Percentiles rank a stretch among this genome's conserved stretches.
phyloP scores from a whole-genome alignment of 768 basidiomycete species.

The Exsudoporus frostii region DNA sequence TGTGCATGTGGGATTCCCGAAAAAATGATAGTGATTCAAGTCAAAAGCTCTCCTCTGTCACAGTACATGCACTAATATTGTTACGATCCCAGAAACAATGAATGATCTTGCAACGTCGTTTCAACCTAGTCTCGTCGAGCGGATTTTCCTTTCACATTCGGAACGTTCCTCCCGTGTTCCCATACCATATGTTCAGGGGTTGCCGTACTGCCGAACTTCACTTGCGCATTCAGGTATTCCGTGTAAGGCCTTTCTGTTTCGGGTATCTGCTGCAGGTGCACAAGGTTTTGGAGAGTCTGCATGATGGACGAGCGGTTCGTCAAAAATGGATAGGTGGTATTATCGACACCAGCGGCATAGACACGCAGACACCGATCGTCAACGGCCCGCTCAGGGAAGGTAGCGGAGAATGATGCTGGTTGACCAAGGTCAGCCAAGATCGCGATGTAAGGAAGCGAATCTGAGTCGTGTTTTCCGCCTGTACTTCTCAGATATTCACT shows the following conservation, averaged over 20 bases:
- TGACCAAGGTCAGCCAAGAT: slow-evolving; percentile 14
- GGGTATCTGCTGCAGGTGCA: neutral
- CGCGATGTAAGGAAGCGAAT: slow-evolving; percentile 9
- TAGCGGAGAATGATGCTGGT: neutral
- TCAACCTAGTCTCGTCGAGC: too few relatives aligned
- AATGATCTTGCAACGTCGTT: too few relatives aligned
- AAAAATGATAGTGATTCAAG: too few relatives aligned
- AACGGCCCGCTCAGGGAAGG: neutral
- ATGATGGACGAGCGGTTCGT: neutral
- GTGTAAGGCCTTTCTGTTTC: neutral
- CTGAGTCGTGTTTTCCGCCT: neutral
- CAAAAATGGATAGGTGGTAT: slow-evolving; percentile 10
- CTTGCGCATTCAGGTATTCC: slow-evolving; percentile 2
- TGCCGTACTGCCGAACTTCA: slow-evolving; percentile 3
- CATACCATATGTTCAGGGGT: neutral
- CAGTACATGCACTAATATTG: too few relatives aligned
- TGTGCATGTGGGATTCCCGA: too few relatives aligned
- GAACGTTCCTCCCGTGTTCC: too few relatives aligned
- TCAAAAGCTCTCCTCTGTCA: too few relatives aligned
- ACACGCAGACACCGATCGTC: slow-evolving; percentile 11
- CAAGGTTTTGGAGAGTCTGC: neutral
- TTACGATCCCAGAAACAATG: neutral
- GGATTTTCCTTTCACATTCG: too few relatives aligned
- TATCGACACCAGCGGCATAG: slow-evolving; percentile 4
- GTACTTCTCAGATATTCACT: neutral